Evolutionary conservation across 768 basidiomycete genomes (phyloP).

Genomic region (Naganishia vishniacii): DNA sequence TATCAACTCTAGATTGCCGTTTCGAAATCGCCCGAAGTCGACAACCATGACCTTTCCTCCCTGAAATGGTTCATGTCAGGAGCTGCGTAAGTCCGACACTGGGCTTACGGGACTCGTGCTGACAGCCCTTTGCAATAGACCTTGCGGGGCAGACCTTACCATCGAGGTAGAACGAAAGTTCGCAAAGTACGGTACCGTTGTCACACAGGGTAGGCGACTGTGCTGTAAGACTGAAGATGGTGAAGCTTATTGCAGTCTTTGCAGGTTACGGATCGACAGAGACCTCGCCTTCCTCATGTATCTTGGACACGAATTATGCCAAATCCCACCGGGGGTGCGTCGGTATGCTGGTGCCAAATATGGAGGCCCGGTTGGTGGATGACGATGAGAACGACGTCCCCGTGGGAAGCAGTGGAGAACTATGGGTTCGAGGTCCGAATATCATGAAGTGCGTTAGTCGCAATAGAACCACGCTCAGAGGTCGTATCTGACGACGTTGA

Average conservation of each 20-base stretch:
- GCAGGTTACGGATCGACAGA: constrained; percentile 63
- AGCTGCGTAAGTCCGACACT: constrained; percentile 59
- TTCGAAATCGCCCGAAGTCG: constrained; percentile 60
- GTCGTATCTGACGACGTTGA: neutral
- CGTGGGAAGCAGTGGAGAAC: constrained; percentile 63
- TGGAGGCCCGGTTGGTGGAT: constrained; percentile 67
- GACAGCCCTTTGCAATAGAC: constrained; percentile 37
- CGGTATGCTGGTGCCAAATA: constrained; percentile 66
- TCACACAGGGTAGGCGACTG: neutral
- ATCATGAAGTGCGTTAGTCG: constrained; percentile 67
- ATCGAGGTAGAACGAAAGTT: constrained; percentile 52
- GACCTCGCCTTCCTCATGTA: constrained; percentile 66
- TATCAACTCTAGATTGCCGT: constrained; percentile 50
- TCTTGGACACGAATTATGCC: constrained; percentile 53
- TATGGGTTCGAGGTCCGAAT: constrained; percentile 71
- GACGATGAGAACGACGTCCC: constrained; percentile 56
- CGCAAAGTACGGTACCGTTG: constrained; percentile 34
- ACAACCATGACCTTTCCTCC: constrained; percentile 62
- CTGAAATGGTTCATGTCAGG: constrained; percentile 62
- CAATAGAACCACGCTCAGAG: no score
- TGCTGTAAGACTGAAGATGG: no score
- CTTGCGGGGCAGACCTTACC: constrained; percentile 62
- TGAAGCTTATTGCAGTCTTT: neutral
- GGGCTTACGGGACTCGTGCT: neutral
- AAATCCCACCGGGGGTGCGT: constrained; percentile 58